Conservation (phyloP, 2,329 filamentous ascomycete species). For the Rhynchosporium agropyri region DNA sequence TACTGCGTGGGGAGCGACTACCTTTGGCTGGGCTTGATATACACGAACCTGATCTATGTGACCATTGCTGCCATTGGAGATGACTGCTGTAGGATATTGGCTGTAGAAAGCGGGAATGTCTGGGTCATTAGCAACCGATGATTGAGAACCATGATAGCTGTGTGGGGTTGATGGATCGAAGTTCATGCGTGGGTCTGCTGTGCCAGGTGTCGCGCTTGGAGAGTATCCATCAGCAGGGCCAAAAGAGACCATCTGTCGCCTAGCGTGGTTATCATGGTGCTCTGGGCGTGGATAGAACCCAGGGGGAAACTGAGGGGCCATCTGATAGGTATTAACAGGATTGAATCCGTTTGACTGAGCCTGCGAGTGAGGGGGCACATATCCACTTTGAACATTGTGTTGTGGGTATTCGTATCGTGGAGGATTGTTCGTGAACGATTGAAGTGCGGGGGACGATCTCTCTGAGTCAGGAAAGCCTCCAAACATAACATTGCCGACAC, state of each 20-base stretch:
- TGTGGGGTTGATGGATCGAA: slow-evolving; percentile 60
- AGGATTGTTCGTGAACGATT: slow-evolving; percentile 28
- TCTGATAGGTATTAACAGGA: slow-evolving; percentile 26
- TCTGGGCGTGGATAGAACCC: slow-evolving; percentile 37
- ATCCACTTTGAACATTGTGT: slow-evolving; percentile 27
- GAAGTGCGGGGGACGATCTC: slow-evolving; percentile 58
- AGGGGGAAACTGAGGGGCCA: slow-evolving; percentile 34
- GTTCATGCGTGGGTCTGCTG: slow-evolving; percentile 31
- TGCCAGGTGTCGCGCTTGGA: slow-evolving; percentile 39
- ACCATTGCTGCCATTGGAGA: slow-evolving; percentile 46
- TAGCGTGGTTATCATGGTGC: slow-evolving; percentile 32
- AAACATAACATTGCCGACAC: slow-evolving; percentile 59
- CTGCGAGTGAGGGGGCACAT: slow-evolving; percentile 34
- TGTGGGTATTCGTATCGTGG: slow-evolving; percentile 38
- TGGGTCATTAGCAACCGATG: slow-evolving; percentile 53
- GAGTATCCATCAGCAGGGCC: slow-evolving; percentile 43
- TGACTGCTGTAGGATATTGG: slow-evolving; percentile 46
- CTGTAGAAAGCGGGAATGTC: slow-evolving; percentile 42
- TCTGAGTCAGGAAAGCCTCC: slow-evolving; percentile 58
- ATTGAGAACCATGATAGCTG: slow-evolving; percentile 64
- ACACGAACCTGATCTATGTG: slow-evolving; percentile 40
- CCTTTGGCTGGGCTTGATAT: slow-evolving; percentile 36
- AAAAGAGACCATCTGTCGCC: slow-evolving; percentile 40
- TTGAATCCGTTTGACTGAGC: slow-evolving; percentile 29
- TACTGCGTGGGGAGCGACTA: slow-evolving; percentile 21